Evolutionary conservation across 805 yeast genomes (phyloP), one percentile per base, ranked within the genome.

Genomic region (Hyphopichia homilentoma): DNA sequence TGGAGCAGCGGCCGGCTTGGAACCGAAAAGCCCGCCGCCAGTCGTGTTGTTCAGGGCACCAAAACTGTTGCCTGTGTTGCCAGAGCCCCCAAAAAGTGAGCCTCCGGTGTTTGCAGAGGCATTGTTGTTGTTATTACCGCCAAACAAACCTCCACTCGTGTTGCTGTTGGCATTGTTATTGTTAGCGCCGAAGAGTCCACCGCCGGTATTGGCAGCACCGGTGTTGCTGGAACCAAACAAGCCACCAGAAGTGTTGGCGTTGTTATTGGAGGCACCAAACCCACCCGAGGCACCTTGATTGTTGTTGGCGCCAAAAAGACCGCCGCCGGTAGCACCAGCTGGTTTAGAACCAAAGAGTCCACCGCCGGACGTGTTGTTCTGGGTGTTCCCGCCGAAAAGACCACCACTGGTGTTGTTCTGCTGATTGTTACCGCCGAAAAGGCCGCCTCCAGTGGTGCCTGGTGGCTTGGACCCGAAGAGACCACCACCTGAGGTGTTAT

Each of bases 11-110:
- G 45, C 52, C 20, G 50, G 48, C 14, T 54, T 52, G 33, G 41
- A 46, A 8, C 75, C 74, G 42, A 72, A 71, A 22, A 70, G 42
- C 6, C 76, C 77, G 22, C 52, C 52, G 31, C 69, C 69, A 16
- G 62, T 50, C n/a, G n/a, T n/a, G n/a, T n/a, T n/a, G n/a, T n/a
- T n/a, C n/a, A n/a, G n/a, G n/a, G n/a, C n/a, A 21, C 57, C 27
- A 28, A 52, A 26, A 25, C 40, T 22, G 27, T 33, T 39, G 30
- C 32, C 40, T 13, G 30, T 44, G 34, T 38, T 48, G 33, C 32
- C 38, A 21, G 35, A 44, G 21, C 44, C 40, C 6, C 59, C 57
- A 45, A 62, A 61, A 2, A 54, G 39, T 3, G 58, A 57, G 8
- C 56, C 52, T 16, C 48, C 27, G 8, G 52, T 31, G 19, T 32